These are phyloP conservation scores for Miamiensis avidus DNA, from an alignment of 169 alveolate species.

Conservation along the genomic window DNA sequence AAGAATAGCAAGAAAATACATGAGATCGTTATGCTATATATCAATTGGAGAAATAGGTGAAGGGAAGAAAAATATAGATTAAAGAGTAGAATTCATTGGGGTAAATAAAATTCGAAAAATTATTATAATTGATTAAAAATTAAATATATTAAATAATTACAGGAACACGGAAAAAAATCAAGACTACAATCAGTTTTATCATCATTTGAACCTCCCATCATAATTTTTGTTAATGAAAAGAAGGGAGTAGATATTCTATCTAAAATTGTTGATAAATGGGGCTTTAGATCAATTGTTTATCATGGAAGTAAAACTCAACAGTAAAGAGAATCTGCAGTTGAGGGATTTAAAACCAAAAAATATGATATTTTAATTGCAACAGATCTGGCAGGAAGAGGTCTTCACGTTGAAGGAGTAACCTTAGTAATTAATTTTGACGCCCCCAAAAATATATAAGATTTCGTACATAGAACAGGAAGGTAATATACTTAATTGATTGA, in stretches of 20 bases:
- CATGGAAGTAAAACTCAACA: conserved; percentile 96
- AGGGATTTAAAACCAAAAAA: conserved; percentile 88
- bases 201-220: conserved; percentile 88
- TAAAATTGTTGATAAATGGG: conserved; percentile 74
- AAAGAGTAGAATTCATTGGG: conserved; percentile 87
- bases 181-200: conserved; percentile 14
- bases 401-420: conserved; percentile 95
- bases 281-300: conserved; percentile 67
- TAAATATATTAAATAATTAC: conserved; percentile 17
- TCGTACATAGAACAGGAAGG: conserved; percentile 93
- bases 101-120: conserved; percentile 80
- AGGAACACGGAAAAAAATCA: conserved; percentile 20
- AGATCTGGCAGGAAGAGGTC: conserved; percentile 98
- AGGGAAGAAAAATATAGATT: conserved; percentile 93
- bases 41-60: conserved; percentile 96
- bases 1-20: conserved; percentile 87
- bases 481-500: not conserved
- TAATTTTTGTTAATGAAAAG: conserved; percentile 94
- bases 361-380: conserved; percentile 96
- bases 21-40: conserved; percentile 89
- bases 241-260: conserved; percentile 92
- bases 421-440: conserved; percentile 97
- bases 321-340: conserved; percentile 91
- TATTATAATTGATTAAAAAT: conserved; percentile 66
- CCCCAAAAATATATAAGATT: conserved; percentile 96